Percentiles rank a stretch among this genome's conserved stretches.
Evolutionary conservation across 768 basidiomycete genomes (phyloP).

Genomic region (Suillus placidus): DNA sequence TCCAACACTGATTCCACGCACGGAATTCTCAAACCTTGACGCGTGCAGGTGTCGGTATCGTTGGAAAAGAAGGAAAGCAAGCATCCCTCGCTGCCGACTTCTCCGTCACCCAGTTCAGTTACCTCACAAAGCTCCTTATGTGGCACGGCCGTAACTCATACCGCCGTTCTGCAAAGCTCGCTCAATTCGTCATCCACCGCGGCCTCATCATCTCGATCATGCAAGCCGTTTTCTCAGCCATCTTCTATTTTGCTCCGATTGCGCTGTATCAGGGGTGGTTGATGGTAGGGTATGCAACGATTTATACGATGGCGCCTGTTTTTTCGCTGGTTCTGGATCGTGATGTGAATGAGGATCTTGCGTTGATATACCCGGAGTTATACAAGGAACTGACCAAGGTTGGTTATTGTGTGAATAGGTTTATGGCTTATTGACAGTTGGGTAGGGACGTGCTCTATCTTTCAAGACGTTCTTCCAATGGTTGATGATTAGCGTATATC

Average conservation of each 20-base stretch:
- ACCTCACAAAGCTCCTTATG: slow-evolving; percentile 91
- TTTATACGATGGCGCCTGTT: slow-evolving; percentile 98
- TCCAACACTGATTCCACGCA: neutral
- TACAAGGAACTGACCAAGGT: slow-evolving; percentile 99
- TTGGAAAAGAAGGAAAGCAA: slow-evolving; percentile 98
- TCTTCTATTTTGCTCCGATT: slow-evolving; percentile 94
- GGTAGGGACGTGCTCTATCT: slow-evolving; percentile 87
- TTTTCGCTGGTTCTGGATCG: slow-evolving; percentile 96
- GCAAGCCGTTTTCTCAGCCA: slow-evolving; percentile 94
- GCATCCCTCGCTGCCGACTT: slow-evolving; percentile 99
- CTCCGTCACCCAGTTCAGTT: slow-evolving; percentile 95
- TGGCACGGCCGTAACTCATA: slow-evolving; percentile 99
- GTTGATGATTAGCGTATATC: slow-evolving; percentile 97
- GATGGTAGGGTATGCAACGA: slow-evolving; percentile 93
- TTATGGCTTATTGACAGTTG: slow-evolving; percentile 9
- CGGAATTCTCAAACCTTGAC: neutral
- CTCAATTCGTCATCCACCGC: slow-evolving; percentile 98
- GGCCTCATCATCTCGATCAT: slow-evolving; percentile 97
- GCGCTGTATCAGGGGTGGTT: slow-evolving; percentile 98
- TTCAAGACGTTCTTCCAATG: slow-evolving; percentile 99
- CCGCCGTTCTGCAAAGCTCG: slow-evolving; percentile 95
- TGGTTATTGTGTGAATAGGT: slow-evolving; percentile 14
- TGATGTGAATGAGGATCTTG: slow-evolving; percentile 95
- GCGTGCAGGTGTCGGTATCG: slow-evolving; percentile 85
- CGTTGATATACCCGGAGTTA: slow-evolving; percentile 93